Percentiles rank a stretch among this genome's conserved stretches.
Evolutionary conservation across 1,139 yeast genomes (phyloP).

Genomic region (Hansenula sp.): DNA sequence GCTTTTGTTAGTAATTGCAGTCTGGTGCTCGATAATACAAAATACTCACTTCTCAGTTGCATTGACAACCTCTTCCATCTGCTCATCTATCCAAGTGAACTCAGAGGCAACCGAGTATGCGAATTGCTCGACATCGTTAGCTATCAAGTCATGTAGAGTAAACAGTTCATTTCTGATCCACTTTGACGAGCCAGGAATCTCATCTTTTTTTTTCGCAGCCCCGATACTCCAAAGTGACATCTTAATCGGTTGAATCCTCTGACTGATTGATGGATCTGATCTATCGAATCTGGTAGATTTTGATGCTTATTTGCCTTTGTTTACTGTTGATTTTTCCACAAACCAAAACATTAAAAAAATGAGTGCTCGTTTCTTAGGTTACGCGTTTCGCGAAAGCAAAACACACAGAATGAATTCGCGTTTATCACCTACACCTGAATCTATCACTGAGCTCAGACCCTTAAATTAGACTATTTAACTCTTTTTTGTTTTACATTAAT

Average conservation of each 20-base stretch:
- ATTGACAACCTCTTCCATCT: conserved; percentile 25
- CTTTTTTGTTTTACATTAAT: conserved; percentile 39
- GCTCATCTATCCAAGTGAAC: conserved; percentile 35
- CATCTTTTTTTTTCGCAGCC: conserved; percentile 22
- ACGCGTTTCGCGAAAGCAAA: neutral
- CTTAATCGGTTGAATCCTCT: neutral
- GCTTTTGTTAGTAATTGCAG: conserved; percentile 11
- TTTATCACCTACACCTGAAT: too few species aligned
- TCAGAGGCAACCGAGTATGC: conserved; percentile 34
- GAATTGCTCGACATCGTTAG: conserved; percentile 32
- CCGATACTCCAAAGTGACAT: conserved; percentile 25
- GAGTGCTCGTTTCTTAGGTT: neutral
- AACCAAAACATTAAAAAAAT: conserved; percentile 2
- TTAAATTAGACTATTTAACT: neutral
- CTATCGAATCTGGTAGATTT: neutral
- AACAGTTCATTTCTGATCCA: conserved; percentile 40
- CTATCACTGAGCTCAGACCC: too few species aligned
- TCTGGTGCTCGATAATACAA: neutral
- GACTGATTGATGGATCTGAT: neutral
- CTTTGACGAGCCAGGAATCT: conserved; percentile 37
- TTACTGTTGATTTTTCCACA: conserved; percentile 7
- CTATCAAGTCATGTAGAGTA: conserved; percentile 26
- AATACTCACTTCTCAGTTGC: conserved; percentile 21
- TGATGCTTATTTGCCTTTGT: conserved; percentile 3
- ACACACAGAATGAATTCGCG: neutral